Evolutionary conservation across 768 basidiomycete genomes (phyloP).

Genomic region (Dioszegia crocea): DNA sequence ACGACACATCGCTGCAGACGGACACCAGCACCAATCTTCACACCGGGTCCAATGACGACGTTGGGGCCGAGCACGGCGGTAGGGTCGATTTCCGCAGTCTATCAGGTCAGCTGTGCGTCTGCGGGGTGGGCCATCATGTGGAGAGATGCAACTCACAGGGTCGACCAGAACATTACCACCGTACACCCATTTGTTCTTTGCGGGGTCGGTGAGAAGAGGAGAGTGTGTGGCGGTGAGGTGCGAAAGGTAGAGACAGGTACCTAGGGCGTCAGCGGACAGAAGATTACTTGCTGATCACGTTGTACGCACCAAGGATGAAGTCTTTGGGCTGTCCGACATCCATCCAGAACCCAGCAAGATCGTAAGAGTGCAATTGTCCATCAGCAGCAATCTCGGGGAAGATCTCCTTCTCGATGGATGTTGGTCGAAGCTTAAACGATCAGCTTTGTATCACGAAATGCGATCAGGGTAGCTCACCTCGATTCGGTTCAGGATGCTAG

Average conservation of each 20-base stretch:
- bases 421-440: constrained; percentile 51
- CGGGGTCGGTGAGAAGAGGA: constrained; percentile 50
- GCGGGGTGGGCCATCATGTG: not conserved
- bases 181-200: constrained; percentile 52
- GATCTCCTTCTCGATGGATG: constrained; percentile 55
- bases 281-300: not conserved
- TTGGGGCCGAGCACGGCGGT: constrained; percentile 53
- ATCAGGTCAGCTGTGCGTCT: not conserved
- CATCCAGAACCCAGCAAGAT: constrained; percentile 56
- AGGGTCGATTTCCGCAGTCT: constrained; percentile 50
- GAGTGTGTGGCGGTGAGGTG: constrained; percentile 51
- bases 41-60: constrained; percentile 54
- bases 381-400: constrained; percentile 54
- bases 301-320: constrained; percentile 43
- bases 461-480: constrained; percentile 43
- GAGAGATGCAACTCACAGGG: not conserved
- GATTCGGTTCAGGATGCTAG: constrained; percentile 53
- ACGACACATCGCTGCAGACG: constrained; percentile 54
- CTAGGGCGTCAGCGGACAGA: constrained; percentile 21
- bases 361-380: constrained; percentile 54
- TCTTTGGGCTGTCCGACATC: constrained; percentile 56
- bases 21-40: constrained; percentile 53
- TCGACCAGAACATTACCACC: constrained; percentile 51
- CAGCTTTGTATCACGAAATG: not conserved
- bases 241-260: constrained; percentile 55